Base-by-base conservation (phyloP, 2,329 filamentous ascomycete genomes). In the Neofusicoccum umdonicola region DNA sequence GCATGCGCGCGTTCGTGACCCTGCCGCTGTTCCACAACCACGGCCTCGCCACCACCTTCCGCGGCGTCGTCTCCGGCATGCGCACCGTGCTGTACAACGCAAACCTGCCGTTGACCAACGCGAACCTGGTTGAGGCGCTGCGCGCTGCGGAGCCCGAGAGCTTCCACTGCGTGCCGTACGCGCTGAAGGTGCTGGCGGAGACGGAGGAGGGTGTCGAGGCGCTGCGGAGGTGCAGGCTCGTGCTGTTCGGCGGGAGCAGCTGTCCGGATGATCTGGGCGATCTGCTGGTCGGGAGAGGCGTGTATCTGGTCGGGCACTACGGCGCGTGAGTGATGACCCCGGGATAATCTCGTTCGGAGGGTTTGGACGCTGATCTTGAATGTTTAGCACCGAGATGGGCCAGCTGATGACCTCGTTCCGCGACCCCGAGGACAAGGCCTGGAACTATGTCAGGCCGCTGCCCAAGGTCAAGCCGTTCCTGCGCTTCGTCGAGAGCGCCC, bases 101-200 rank as follows among this genome's bases (percentile, higher is more conserved):
- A 2, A 76, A 77, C 1, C 69, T 88, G 2, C 87, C 87, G 0
- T 72, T 88, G 3, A 86, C 87, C 0, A 77, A 76, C 1, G 75
- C 78, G n/a, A 77, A 81, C 15, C 73, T 87, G 1, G 72, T 84
- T 1, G 71, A 75, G 4, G 80, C 80, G 11, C 78, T 87, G 68
- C 68, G 73, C 7, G 71, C 71, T 7, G 62, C 52, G 3, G 51
- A 79, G 17, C 79, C 82, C 0, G 81, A 88, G 62, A 82, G 84
- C 19, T 83, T 90, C 37, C 83, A 88, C 64, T 82, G 80, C 2
- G 88, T 90, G 0, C 88, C 88, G 0, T 90, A 89, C 67, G 83
- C 85, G 0, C 72, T 90, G 17, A 89, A 90, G 69, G 75, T 90
- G 0, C 77, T 90, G 1, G 82, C 83, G 0, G 88, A 90, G 70